Conservation (phyloP, 83 land plant species). For the Diphasiastrum complanatum region DNA sequence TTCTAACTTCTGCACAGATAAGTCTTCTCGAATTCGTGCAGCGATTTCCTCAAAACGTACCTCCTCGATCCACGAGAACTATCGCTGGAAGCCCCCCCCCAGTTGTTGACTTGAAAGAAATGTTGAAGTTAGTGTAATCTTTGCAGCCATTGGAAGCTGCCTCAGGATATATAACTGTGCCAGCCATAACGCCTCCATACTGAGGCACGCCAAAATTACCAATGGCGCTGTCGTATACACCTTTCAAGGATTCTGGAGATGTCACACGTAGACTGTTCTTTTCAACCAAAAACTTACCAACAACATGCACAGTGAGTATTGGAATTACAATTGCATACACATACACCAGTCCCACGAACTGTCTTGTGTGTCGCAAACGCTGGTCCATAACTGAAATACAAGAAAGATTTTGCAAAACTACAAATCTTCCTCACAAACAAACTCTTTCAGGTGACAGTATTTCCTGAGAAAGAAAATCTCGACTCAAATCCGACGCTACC, state of each 20-base stretch:
- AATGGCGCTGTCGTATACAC: conserved; percentile 49
- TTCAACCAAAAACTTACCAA: conserved; percentile 44
- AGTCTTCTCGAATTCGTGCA: background rate
- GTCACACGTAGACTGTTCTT: conserved; percentile 41
- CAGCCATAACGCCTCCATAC: conserved; percentile 63
- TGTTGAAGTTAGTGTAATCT: conserved; percentile 22
- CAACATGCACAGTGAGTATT: no score
- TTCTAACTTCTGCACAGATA: background rate
- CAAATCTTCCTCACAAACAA: no score
- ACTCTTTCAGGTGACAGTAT: no score
- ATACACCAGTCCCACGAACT: no score
- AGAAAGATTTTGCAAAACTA: no score
- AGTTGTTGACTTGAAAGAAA: conserved; percentile 25
- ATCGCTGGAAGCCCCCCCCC: conserved; percentile 38
- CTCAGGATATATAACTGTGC: conserved; percentile 43
- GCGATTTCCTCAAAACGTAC: conserved; percentile 15
- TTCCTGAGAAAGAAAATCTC: no score
- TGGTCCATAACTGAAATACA: no score
- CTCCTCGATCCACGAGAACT: conserved; percentile 66
- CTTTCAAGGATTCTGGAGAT: conserved; percentile 28
- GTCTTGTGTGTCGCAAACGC: no score
- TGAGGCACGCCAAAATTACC: conserved; percentile 72
- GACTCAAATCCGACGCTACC: no score
- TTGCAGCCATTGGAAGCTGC: conserved; percentile 36
- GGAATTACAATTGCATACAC: no score